Evolutionary conservation across 331 rosid genomes (phyloP), one percentile per base, ranked within the genome.

Genomic region (Telfairia occidentalis): DNA sequence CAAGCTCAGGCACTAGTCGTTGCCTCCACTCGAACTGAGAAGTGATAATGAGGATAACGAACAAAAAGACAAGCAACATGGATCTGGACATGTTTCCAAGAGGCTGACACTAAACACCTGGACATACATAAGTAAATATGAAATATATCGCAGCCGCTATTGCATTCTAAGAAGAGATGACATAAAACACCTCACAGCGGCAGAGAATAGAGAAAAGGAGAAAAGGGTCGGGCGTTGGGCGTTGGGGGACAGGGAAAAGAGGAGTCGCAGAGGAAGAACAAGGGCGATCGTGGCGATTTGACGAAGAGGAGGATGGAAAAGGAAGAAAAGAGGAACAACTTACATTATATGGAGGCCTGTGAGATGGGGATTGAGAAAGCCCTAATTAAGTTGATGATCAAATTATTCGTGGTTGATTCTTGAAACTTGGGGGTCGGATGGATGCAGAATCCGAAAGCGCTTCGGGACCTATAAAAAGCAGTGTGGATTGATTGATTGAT

Each of bases 11-110:
- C 50, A 87, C 92, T 73, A 89, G 86, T 78, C 76, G 96, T 75
- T 88, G 96, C 73, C 76, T 90, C 97, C 97, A 90, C 82, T 92
- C 97, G 60, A 92, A 90, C 83, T 90, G 96, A 18, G 96, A 90
- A 45, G 97, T 88, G 78, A 92, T 88, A 74, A 92, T 90, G 67
- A 92, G 91, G 78, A 92, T 43, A 82, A 92, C 45, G 65, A 92
- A 78, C 83, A 92, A 81, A 82, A 89, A 90, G 65, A 85, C 96
- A 78, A 92, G 96, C 75, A 92, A 50, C 91, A 90, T 81, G 12
- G 97, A 90, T 79, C 95, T 88, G 65, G 97, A 83, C 96, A 92
- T 92, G 72, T n/a, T 82, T 70, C 42, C 82, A 59, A 77, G 80
- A 76, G 70, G 73, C 67, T 64, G 74, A 55, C 78, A 75, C 65